These are phyloP conservation scores for Parietaria judaica DNA, from an alignment of 306 rosid species.

Conservation along the genomic window DNA sequence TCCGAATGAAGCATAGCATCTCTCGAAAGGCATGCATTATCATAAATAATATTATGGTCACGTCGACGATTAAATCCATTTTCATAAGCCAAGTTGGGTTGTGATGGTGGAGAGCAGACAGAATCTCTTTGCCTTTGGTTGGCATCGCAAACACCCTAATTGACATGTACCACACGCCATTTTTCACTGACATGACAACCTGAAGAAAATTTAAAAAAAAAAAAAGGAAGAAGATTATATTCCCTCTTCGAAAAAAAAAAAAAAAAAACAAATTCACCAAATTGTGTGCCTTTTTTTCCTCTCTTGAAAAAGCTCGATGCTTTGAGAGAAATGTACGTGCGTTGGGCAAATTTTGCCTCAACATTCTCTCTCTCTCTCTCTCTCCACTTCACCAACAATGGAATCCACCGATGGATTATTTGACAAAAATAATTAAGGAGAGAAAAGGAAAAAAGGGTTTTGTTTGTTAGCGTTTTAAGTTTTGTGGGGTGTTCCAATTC, in stretches of 20 bases:
- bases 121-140: conserved; percentile 10
- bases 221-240: conserved; percentile 27
- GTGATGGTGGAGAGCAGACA: conserved; percentile 36
- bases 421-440: too few species aligned
- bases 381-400: neutral
- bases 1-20: conserved; percentile 30
- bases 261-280: conserved; percentile 45
- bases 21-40: conserved; percentile 15
- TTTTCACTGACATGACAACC: conserved; percentile 29
- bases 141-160: conserved; percentile 18
- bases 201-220: conserved; percentile 23
- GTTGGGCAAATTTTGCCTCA: conserved; percentile 3
- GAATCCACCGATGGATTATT: neutral
- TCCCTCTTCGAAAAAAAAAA: conserved; percentile 29
- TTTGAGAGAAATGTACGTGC: neutral
- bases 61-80: conserved; percentile 26
- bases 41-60: conserved; percentile 8
- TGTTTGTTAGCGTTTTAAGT: neutral
- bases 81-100: conserved; percentile 34
- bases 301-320: conserved; percentile 27
- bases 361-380: neutral
- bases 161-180: conserved; percentile 14
- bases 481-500: neutral
- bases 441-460: neutral
- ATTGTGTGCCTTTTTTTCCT: conserved; percentile 22